Base-by-base conservation (phyloP, 345 rosid species). In the Gossypium herbaceum region DNA sequence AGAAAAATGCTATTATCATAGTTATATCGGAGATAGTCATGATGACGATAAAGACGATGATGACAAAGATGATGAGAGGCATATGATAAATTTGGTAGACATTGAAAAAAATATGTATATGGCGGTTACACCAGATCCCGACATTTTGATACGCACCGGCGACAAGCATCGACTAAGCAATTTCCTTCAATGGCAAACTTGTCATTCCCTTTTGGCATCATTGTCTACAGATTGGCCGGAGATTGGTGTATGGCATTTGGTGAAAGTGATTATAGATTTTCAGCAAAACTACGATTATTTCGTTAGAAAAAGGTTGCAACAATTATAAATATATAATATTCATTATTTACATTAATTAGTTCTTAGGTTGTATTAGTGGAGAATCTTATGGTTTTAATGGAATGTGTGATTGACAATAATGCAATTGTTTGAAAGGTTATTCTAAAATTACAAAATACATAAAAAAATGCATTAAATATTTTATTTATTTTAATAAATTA, bases 181-280 rank as follows among this genome's bases (percentile, higher is more conserved):
- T 72, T 88, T 84, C 77, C 80, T 86, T 7, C 79, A 83, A 27
- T 88, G 92, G 89, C 89, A 88, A 76, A 78, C 77, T 24, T 27
- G n/a, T 47, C n/a, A 16, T 12, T 10, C 64, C 34, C 24, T 48
- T 66, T 70, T 80, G 62, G 7, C 84, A 63, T 70, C 85, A n/a
- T 84, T 91, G 5, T 58, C 78, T 7, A 85, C 77, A 12, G 81
- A 87, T 73, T 92, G 93, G 94, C 94, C 98, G 1, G 94, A 91
- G 79, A 80, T 86, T 59, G 17, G 54, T 22, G 4, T 22, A 3
- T 67, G 71, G 71, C 55, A 67, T 12, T 24, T 67, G 19, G 29
- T 81, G 47, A 88, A 51, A 51, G 70, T 5, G 4, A 16, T 66
- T 4, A 20, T 66, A 52, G 16, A 44, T 12, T 66, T 66, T 44